Conservation (phyloP, 164 flowering plant species). For the Annona cherimola region DNA sequence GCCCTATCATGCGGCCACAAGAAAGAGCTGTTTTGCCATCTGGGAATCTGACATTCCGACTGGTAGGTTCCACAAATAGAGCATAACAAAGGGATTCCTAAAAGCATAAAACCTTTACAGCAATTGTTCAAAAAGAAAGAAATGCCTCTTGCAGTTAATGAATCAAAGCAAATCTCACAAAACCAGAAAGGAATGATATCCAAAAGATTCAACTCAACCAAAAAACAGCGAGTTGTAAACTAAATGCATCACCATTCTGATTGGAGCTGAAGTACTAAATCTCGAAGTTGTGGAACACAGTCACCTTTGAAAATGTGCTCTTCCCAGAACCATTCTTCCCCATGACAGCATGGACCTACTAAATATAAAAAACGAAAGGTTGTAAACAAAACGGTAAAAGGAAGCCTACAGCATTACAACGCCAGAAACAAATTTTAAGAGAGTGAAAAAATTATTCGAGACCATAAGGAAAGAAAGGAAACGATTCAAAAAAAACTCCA, state of each 20-base stretch:
- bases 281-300: conserved; percentile 7
- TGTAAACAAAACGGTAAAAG: no score
- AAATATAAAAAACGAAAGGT: conserved; percentile 1
- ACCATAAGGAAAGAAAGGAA: no score
- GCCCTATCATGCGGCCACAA: no score
- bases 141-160: not conserved
- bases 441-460: no score
- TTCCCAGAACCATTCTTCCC: conserved; percentile 99
- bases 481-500: no score
- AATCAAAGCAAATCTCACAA: not conserved
- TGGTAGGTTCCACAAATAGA: no score
- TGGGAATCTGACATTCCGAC: no score
- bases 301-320: conserved; percentile 95
- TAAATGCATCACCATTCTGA: not conserved
- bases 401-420: not conserved
- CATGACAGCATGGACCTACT: conserved; percentile 91
- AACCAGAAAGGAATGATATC: not conserved
- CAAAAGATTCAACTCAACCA: not conserved
- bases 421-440: no score
- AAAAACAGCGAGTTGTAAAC: not conserved
- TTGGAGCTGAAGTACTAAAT: not conserved
- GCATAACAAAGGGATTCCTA: no score
- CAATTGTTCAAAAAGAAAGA: not conserved
- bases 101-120: not conserved
- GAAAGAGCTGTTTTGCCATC: no score